These are phyloP conservation scores for Pichia sp. DNA, from an alignment of 1,139 yeast species.

Conservation along the genomic window DNA sequence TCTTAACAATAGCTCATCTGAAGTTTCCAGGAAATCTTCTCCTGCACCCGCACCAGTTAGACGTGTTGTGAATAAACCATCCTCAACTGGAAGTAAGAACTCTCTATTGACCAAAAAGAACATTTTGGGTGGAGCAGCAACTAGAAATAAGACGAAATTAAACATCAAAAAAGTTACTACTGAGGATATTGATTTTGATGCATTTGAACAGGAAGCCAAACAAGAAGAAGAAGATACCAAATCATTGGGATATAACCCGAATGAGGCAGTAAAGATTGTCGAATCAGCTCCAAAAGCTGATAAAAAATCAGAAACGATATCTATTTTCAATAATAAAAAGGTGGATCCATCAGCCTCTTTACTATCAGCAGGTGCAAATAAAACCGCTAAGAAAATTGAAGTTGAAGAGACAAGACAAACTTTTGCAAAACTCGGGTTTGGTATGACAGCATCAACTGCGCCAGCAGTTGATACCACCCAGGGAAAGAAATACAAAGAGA, in stretches of 20 bases:
- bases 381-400: constrained; percentile 13
- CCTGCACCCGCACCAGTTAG: constrained; percentile 20
- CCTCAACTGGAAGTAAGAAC: constrained; percentile 4
- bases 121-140: constrained; percentile 22
- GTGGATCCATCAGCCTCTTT: constrained; percentile 6
- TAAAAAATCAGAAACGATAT: constrained; percentile 9
- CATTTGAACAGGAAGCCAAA: constrained; percentile 79
- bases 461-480: constrained; percentile 21
- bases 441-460: constrained; percentile 49
- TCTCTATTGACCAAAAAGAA: constrained; percentile 19
- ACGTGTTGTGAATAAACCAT: constrained; percentile 19
- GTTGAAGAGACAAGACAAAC: constrained; percentile 59
- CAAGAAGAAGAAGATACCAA: constrained; percentile 71
- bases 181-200: constrained; percentile 82
- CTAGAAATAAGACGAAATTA: constrained; percentile 48
- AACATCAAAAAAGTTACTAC: constrained; percentile 45
- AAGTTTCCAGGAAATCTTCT: constrained; percentile 7
- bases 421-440: constrained; percentile 76
- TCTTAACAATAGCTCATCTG: constrained; percentile 8
- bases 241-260: constrained; percentile 65
- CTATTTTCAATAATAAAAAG: constrained; percentile 9
- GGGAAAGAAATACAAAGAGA: constrained; percentile 34
- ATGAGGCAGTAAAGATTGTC: constrained; percentile 22
- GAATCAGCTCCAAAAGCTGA: constrained; percentile 3
- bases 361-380: constrained; percentile 3